These are phyloP conservation scores for Pleurotus pulmonarius DNA, from an alignment of 768 basidiomycete genomes.

Conservation along the genomic window DNA sequence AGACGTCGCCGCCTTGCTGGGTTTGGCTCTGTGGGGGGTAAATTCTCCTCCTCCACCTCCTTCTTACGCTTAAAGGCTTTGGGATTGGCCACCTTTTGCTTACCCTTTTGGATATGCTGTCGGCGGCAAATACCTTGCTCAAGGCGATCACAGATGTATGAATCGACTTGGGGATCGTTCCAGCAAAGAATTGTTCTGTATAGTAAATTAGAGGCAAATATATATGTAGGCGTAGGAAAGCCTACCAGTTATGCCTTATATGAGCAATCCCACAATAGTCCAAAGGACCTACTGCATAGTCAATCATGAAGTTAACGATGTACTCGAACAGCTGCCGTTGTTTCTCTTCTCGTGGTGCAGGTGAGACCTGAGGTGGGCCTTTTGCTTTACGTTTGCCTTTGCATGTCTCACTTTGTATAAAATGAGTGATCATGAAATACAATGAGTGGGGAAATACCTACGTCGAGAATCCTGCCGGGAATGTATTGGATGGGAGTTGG, in stretches of 20 bases:
- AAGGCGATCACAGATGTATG: background rate
- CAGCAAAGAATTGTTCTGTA: background rate
- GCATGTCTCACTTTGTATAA: background rate
- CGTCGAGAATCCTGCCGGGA: background rate
- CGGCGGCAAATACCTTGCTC: background rate
- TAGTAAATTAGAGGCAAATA: background rate
- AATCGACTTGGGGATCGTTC: background rate
- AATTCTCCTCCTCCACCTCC: background rate
- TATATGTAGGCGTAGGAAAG: background rate
- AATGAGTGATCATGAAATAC: background rate
- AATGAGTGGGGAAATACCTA: background rate
- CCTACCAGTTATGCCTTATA: background rate
- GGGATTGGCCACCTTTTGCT: background rate
- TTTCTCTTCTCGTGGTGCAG: background rate
- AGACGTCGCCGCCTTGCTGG: background rate
- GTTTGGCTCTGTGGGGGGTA: background rate
- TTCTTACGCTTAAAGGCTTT: background rate
- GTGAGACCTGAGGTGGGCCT: background rate
- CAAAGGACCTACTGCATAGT: slow-evolving; percentile 7
- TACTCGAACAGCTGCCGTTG: slow-evolving; percentile 1
- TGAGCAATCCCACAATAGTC: slow-evolving; percentile 10
- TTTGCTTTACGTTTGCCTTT: background rate
- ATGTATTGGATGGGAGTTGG: slow-evolving; percentile 2
- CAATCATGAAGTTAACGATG: slow-evolving; percentile 5
- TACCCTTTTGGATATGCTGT: background rate